phyloP scores from a whole-genome alignment of 2,329 filamentous ascomycete genomes.

The Aspergillus pseudotamarii region DNA sequence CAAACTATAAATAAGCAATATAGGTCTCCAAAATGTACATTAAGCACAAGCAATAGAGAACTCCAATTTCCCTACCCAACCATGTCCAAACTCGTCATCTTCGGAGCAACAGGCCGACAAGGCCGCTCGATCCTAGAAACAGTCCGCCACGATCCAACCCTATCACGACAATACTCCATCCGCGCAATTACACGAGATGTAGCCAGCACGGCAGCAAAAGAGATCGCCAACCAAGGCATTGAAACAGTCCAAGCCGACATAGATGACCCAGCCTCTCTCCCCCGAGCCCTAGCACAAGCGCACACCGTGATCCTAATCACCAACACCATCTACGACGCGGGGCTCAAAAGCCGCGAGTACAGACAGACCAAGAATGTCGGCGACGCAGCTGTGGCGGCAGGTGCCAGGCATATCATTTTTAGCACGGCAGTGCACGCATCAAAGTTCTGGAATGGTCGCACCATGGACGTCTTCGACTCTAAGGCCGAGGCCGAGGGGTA shows the following conservation, averaged over 20 bases:
- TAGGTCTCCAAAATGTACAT: not conserved
- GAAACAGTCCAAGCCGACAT: slow-evolving; percentile 58
- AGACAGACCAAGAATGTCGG: slow-evolving; percentile 29
- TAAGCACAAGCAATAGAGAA: not conserved
- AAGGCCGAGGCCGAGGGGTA: slow-evolving; percentile 62
- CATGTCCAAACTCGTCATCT: slow-evolving; percentile 48
- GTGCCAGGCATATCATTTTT: slow-evolving; percentile 35
- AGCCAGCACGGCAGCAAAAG: slow-evolving; percentile 48
- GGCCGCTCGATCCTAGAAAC: slow-evolving; percentile 58
- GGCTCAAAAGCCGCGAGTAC: slow-evolving; percentile 30
- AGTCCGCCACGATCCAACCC: slow-evolving; percentile 47
- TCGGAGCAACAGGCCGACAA: slow-evolving; percentile 64
- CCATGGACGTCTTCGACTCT: slow-evolving; percentile 54
- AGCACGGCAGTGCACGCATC: slow-evolving; percentile 25
- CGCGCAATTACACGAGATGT: slow-evolving; percentile 60
- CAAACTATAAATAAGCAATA: not conserved
- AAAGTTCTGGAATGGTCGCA: slow-evolving; percentile 33
- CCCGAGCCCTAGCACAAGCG: slow-evolving; percentile 48
- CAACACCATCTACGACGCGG: slow-evolving; percentile 21
- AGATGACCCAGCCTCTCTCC: slow-evolving; percentile 39
- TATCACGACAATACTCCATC: slow-evolving; percentile 54
- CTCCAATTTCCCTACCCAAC: not conserved
- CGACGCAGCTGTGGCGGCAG: slow-evolving; percentile 31
- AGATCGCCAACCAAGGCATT: slow-evolving; percentile 50
- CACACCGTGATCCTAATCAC: slow-evolving; percentile 43